Evolutionary conservation across 306 rosid species (phyloP).

Genomic region (Fagus crenata): DNA sequence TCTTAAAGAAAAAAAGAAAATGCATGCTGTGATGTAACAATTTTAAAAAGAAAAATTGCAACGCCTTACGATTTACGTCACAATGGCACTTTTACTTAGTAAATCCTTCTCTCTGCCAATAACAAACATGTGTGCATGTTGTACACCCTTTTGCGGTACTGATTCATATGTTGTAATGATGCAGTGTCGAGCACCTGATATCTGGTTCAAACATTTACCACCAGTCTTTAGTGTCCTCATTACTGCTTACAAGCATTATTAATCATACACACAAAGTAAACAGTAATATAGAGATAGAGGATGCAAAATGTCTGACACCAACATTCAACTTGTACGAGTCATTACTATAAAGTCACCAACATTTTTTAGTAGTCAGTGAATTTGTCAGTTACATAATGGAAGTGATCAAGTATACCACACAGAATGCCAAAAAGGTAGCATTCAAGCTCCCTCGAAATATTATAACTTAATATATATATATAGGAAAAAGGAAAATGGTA

Average conservation of each 20-base stretch:
- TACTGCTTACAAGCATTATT: background rate
- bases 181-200: background rate
- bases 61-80: conserved; percentile 2
- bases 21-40: background rate
- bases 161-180: background rate
- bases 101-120: background rate
- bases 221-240: background rate
- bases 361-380: background rate
- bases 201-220: background rate
- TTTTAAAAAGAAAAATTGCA: background rate
- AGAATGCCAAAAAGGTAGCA: background rate
- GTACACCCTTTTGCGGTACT: conserved; percentile 1
- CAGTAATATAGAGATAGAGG: background rate
- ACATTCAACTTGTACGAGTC: background rate
- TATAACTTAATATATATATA: background rate
- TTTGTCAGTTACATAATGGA: background rate
- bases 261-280: background rate
- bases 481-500: background rate
- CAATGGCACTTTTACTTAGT: conserved; percentile 3
- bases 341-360: background rate
- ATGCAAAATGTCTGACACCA: background rate
- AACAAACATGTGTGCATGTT: background rate
- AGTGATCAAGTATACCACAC: background rate
- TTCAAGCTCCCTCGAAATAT: background rate
- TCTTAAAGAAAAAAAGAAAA: background rate